A percentile compares a stretch with the other conserved stretches of the same genome.
phyloP scores from a whole-genome alignment of 352 stramenopile species.

The Blastocystis sp. region DNA sequence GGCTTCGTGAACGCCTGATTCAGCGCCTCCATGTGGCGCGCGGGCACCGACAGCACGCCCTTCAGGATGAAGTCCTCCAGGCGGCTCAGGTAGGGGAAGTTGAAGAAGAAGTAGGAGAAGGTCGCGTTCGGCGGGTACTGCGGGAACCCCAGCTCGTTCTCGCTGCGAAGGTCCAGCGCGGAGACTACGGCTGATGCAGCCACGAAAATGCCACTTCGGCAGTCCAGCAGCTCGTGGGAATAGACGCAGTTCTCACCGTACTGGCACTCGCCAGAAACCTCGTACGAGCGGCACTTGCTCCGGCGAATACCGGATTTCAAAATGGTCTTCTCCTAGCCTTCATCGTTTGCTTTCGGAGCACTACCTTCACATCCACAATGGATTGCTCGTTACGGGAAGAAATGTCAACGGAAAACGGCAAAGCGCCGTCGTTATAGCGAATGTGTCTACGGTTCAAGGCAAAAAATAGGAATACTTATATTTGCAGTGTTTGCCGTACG shows the following conservation, averaged over 20 bases:
- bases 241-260: conserved; percentile 43
- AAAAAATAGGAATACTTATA: not conserved
- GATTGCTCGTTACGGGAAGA: not conserved
- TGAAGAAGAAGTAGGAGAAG: conserved; percentile 36
- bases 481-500: conserved; percentile 1
- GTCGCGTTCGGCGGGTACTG: not conserved
- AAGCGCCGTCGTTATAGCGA: not conserved
- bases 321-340: conserved; percentile 14
- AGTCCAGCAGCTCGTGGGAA: not conserved
- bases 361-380: not conserved
- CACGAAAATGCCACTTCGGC: not conserved
- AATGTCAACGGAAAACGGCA: not conserved
- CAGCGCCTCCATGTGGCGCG: not conserved
- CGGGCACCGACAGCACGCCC: not conserved
- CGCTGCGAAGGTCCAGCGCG: no score
- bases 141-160: not conserved
- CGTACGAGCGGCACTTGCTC: conserved; percentile 44
- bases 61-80: not conserved
- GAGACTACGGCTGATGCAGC: no score
- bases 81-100: not conserved
- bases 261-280: not conserved
- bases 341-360: not conserved
- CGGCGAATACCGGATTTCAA: conserved; percentile 17
- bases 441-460: not conserved
- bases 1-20: not conserved